Conservation (phyloP, 2,329 filamentous ascomycete genomes). For the Achaetomium macrosporum region DNA sequence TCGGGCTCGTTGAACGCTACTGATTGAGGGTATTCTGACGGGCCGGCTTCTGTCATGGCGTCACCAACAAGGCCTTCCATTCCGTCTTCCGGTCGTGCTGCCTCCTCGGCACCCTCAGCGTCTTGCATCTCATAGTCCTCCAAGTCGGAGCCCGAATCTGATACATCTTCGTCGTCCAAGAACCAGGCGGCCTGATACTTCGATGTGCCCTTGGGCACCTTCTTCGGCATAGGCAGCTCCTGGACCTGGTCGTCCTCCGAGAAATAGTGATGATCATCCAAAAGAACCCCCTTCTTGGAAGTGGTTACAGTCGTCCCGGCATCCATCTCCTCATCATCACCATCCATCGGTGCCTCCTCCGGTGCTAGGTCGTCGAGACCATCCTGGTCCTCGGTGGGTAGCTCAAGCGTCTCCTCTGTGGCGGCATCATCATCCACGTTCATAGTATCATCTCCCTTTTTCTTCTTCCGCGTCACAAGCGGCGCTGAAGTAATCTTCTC, state of each 20-base stretch:
- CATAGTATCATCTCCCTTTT: slow-evolving; percentile 59
- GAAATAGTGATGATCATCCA: slow-evolving; percentile 98
- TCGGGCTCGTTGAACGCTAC: slow-evolving; percentile 85
- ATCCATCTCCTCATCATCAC: slow-evolving; percentile 50
- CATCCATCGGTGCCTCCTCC: slow-evolving; percentile 71
- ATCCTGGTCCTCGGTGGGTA: slow-evolving; percentile 73
- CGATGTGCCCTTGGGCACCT: slow-evolving; percentile 84
- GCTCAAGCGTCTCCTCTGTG: slow-evolving; percentile 56
- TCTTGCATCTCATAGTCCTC: slow-evolving; percentile 59
- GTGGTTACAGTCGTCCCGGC: slow-evolving; percentile 38
- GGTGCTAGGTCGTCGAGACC: slow-evolving; percentile 78
- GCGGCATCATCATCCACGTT: slow-evolving; percentile 55
- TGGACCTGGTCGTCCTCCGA: slow-evolving; percentile 72
- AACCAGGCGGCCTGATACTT: slow-evolving; percentile 95
- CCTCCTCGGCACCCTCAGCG: slow-evolving; percentile 51
- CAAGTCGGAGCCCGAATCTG: slow-evolving; percentile 77
- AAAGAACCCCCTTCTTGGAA: slow-evolving; percentile 75
- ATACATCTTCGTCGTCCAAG: slow-evolving; percentile 65
- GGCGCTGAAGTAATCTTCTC: slow-evolving; percentile 80
- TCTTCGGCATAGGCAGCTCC: slow-evolving; percentile 58
- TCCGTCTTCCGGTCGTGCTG: slow-evolving; percentile 72
- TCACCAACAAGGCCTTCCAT: slow-evolving; percentile 61
- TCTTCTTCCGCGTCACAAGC: slow-evolving; percentile 54
- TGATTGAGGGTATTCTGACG: slow-evolving; percentile 87
- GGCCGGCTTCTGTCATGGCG: slow-evolving; percentile 65